Base-by-base conservation (phyloP, 2,329 filamentous ascomycete species). In the Monilinia polystroma region DNA sequence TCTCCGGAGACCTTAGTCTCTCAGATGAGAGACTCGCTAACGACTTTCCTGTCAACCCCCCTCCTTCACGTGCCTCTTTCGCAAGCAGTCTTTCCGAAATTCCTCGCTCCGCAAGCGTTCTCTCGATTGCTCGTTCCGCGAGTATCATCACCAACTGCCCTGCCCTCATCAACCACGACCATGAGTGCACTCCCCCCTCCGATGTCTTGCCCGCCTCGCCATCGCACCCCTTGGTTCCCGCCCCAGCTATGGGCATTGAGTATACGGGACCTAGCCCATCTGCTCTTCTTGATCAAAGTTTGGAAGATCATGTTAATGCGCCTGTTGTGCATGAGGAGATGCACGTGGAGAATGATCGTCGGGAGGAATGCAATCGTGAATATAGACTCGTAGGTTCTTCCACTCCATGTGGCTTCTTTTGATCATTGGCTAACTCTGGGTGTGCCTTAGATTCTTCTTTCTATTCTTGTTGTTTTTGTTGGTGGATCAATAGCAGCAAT, bases 401-500 rank as follows among this genome's bases (percentile, higher is more conserved):
- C 16, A n/a, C 0, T 4, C 26, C 6, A 20, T 11, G 29, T 11
- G 16, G n/a, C 7, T 0, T 32, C 11, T 1, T 10, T 14, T 14
- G 3, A n/a, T 6, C 26, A 47, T 29, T 4, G 41, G 41, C 56
- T 58, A 58, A 58, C 41, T 47, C 10, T 2, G 6, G 11, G 5
- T 4, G 0, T 4, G 10, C 32, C n/a, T 1, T 6, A 58, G 56
- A 58, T 58, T 18, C 18, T 58, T 8, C 18, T 2, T 2, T 1
- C 26, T 2, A 10, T 32, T 4, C 3, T 58, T 2, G 4, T n/a
- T 3, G 1, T 45, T 16, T 45, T 47, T 18, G 3, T 58, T n/a
- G 55, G 38, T 10, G 56, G 23, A 20, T 47, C 56, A 0, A 8
- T 47, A 8, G 56, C 56, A 45, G 41, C 56, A 14, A 47, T 58